These are phyloP conservation scores for Talaromyces proteolyticus DNA, from an alignment of 495 filamentous ascomycete species.

Conservation along the genomic window DNA sequence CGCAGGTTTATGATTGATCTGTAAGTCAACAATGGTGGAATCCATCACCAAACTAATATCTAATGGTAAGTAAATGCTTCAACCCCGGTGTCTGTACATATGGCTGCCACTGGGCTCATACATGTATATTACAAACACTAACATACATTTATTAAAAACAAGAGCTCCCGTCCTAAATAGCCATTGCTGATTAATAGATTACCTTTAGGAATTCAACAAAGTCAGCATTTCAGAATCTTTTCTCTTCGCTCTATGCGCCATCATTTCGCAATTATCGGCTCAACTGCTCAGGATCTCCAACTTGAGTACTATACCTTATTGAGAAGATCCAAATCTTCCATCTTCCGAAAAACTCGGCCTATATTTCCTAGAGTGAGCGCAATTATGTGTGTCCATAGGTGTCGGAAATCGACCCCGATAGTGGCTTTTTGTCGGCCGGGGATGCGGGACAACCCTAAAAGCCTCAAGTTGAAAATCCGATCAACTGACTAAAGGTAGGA, in stretches of 20 bases:
- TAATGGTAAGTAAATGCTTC: no score
- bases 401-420: background rate
- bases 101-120: background rate
- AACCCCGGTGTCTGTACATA: background rate
- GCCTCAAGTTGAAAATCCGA: background rate
- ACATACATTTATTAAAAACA: background rate
- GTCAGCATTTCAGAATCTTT: background rate
- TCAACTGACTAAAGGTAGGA: background rate
- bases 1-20: no score
- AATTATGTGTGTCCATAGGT: background rate
- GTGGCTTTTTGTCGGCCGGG: background rate
- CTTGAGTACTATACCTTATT: background rate
- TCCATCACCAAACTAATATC: no score
- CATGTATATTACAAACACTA: background rate
- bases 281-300: background rate
- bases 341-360: background rate
- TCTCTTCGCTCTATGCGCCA: background rate
- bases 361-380: background rate
- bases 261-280: background rate
- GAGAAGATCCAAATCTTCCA: background rate
- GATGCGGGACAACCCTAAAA: background rate
- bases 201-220: background rate
- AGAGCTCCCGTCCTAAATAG: background rate
- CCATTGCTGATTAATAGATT: background rate
- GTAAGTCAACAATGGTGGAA: no score